Percentiles rank a stretch among this genome's conserved stretches.
phyloP scores from a whole-genome alignment of 371 early-diverging fungal species.

The Mucor mucedo region DNA sequence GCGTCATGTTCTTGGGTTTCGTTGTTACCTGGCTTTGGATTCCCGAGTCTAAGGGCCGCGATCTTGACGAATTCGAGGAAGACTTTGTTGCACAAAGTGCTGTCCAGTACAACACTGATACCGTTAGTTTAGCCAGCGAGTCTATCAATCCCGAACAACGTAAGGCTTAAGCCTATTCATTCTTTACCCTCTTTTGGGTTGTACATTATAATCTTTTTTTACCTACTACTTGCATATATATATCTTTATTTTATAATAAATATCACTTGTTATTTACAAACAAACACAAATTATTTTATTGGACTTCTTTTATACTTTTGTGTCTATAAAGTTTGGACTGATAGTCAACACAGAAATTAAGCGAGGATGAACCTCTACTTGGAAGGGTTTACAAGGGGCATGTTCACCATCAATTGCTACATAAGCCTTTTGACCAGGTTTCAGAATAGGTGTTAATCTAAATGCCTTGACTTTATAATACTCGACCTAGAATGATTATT shows the following conservation, averaged over 20 bases:
- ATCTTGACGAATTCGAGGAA: slow-evolving; percentile 65
- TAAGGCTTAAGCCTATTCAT: slow-evolving; percentile 13
- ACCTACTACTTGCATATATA: neutral
- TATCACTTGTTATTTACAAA: slow-evolving; percentile 2
- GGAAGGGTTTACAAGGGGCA: slow-evolving; percentile 61
- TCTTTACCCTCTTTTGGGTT: slow-evolving; percentile 1
- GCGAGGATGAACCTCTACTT: slow-evolving; percentile 65
- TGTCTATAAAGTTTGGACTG: slow-evolving; percentile 35
- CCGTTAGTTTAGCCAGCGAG: slow-evolving; percentile 9
- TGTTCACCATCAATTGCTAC: slow-evolving; percentile 71
- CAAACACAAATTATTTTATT: neutral
- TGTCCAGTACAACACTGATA: neutral
- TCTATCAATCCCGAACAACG: slow-evolving; percentile 3
- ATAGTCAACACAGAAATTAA: slow-evolving; percentile 55
- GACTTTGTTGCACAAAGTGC: slow-evolving; percentile 18
- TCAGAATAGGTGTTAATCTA: slow-evolving; percentile 54
- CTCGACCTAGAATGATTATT: slow-evolving; percentile 44
- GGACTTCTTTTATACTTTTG: slow-evolving; percentile 10
- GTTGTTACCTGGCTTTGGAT: slow-evolving; percentile 55
- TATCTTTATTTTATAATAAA: neutral
- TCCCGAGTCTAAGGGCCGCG: slow-evolving; percentile 62
- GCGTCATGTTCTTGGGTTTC: slow-evolving; percentile 70
- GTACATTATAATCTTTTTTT: slow-evolving; percentile 17
- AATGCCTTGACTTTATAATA: slow-evolving; percentile 69
- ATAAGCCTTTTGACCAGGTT: slow-evolving; percentile 45